A percentile compares a stretch with the other conserved stretches of the same genome.
These are phyloP conservation scores for Marchantia paleacea DNA, from an alignment of 225 moss, liverwort and hornwort genomes.

Conservation along the genomic window DNA sequence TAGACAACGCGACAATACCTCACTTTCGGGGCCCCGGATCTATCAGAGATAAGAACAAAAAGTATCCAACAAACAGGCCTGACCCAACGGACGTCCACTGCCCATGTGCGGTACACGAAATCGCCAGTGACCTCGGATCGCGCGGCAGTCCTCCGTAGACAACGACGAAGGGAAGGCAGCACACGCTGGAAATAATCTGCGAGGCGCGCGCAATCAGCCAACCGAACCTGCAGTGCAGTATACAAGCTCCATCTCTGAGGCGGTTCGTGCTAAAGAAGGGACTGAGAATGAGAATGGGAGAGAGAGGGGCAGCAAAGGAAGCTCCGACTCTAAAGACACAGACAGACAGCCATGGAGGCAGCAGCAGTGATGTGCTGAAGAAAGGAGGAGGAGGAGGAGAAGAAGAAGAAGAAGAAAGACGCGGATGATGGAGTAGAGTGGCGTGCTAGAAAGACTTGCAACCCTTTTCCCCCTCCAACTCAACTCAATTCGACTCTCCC, in stretches of 20 bases:
- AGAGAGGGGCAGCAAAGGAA: neutral
- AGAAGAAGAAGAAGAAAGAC: neutral
- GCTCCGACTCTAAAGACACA: neutral
- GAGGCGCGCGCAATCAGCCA: neutral
- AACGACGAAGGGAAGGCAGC: neutral
- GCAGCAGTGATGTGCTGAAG: neutral
- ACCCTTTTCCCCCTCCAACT: neutral
- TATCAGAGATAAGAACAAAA: neutral
- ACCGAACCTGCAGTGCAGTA: neutral
- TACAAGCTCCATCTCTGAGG: neutral
- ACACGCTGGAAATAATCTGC: neutral
- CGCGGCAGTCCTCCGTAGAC: neutral
- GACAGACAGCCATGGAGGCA: neutral
- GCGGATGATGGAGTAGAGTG: neutral
- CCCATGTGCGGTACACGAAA: neutral
- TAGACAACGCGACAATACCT: neutral
- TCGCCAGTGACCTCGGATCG: neutral
- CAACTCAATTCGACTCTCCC: slow-evolving; percentile 3
- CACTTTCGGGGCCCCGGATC: neutral
- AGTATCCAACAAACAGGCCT: neutral
- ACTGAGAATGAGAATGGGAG: neutral
- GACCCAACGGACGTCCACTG: neutral
- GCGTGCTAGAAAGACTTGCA: neutral
- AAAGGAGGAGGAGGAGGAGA: neutral
- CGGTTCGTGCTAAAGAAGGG: neutral